phyloP scores from a whole-genome alignment of 176 grass and related monocot species.

The Aegilops umbellulata region DNA sequence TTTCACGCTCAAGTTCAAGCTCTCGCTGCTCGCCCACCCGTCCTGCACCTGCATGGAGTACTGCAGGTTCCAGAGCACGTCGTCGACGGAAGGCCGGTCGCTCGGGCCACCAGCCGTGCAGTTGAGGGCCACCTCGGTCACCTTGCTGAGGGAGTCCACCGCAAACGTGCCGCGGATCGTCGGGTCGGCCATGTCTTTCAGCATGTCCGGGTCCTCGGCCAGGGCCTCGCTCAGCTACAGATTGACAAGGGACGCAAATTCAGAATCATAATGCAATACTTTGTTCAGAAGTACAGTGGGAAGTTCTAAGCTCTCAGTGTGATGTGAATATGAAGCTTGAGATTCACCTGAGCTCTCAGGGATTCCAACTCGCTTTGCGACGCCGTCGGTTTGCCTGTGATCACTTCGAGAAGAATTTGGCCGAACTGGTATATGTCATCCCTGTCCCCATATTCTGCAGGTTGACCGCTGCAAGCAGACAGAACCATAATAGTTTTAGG shows the following conservation, averaged over 20 bases:
- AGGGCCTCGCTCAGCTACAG: conserved; percentile 52
- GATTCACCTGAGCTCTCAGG: conserved; percentile 55
- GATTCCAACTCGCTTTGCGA: conserved; percentile 56
- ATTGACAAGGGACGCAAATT: neutral
- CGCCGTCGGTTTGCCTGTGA: conserved; percentile 63
- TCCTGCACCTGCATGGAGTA: conserved; percentile 94
- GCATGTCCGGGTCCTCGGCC: conserved; percentile 42
- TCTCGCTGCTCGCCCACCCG: conserved; percentile 87
- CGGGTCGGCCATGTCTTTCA: conserved; percentile 59
- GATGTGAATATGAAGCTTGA: conserved; percentile 13
- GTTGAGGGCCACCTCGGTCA: conserved; percentile 59
- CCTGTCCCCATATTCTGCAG: conserved; percentile 48
- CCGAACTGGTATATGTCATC: conserved; percentile 89
- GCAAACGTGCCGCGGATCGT: conserved; percentile 62
- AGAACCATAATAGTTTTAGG: conserved; percentile 1
- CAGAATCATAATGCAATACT: neutral
- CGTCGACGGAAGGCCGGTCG: conserved; percentile 69
- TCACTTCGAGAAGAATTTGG: conserved; percentile 82
- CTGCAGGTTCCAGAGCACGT: conserved; percentile 87
- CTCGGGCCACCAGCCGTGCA: conserved; percentile 42
- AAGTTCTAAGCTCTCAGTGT: neutral
- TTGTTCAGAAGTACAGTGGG: too few species aligned
- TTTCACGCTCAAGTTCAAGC: conserved; percentile 48
- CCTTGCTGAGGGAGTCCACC: conserved; percentile 62
- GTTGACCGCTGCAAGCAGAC: conserved; percentile 31